phyloP scores from a whole-genome alignment of 306 rosid species.

The Vigna hirtella region DNA sequence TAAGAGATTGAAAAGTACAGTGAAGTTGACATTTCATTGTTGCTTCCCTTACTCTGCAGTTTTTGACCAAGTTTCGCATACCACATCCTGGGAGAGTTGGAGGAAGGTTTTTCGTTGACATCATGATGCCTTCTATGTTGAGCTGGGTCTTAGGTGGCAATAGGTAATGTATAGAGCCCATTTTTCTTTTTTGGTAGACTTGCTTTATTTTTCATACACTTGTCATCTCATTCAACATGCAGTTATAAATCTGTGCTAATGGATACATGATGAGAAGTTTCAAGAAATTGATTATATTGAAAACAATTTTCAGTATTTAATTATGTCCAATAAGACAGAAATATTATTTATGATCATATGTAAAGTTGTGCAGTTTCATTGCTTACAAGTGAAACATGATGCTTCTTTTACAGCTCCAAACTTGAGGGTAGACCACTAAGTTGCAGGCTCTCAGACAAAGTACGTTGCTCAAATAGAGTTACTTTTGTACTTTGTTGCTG shows the following conservation, averaged over 20 bases:
- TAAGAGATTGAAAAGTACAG: conserved; percentile 9
- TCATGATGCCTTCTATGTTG: conserved; percentile 82
- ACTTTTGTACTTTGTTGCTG: conserved; percentile 34
- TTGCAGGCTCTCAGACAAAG: conserved; percentile 90
- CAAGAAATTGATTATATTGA: neutral
- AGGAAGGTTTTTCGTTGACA: conserved; percentile 80
- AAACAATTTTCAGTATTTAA: conserved; percentile 16
- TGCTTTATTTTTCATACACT: conserved; percentile 8
- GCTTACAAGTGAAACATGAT: neutral
- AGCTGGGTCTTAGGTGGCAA: conserved; percentile 95
- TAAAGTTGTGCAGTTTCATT: neutral
- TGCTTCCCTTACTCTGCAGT: conserved; percentile 53
- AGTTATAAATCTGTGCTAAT: conserved; percentile 30
- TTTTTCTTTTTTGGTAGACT: conserved; percentile 15
- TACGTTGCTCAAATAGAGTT: conserved; percentile 51
- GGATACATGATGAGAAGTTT: conserved; percentile 31
- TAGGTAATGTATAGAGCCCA: conserved; percentile 55
- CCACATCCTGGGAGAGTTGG: conserved; percentile 96
- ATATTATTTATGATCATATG: neutral
- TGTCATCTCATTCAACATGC: conserved; percentile 20
- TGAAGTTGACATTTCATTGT: conserved; percentile 20
- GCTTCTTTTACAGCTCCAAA: conserved; percentile 65
- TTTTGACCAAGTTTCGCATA: conserved; percentile 77
- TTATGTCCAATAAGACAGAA: neutral
- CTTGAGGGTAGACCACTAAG: conserved; percentile 81